phyloP scores from a whole-genome alignment of 2,329 filamentous ascomycete species.

The Nigrospora sphaerica region DNA sequence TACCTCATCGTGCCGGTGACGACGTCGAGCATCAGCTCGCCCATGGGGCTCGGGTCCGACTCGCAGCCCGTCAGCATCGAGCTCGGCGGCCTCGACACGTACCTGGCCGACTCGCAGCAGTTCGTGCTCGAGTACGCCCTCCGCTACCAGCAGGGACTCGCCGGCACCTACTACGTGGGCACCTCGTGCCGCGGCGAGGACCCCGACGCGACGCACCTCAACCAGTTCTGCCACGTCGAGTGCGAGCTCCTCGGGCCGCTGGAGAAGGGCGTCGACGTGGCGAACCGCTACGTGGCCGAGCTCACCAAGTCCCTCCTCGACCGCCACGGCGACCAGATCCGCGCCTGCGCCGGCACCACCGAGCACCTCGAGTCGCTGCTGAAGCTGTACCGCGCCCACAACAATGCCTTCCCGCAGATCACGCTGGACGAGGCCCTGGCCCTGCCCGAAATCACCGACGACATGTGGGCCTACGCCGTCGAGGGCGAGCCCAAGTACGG shows the following conservation, averaged over 20 bases:
- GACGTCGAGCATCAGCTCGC: neutral
- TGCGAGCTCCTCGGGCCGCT: neutral
- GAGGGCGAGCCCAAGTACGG: neutral
- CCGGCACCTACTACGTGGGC: neutral
- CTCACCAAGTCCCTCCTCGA: neutral
- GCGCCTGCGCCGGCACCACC: neutral
- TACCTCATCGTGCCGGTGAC: neutral
- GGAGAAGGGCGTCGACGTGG: neutral
- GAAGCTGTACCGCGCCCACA: neutral
- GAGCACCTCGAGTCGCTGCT: neutral
- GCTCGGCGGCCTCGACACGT: neutral
- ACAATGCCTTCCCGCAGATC: neutral
- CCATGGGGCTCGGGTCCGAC: neutral
- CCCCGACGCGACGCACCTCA: neutral
- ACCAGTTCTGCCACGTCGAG: neutral
- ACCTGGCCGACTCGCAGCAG: neutral
- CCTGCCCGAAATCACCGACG: neutral
- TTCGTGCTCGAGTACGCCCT: neutral
- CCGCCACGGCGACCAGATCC: neutral
- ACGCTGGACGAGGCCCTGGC: neutral
- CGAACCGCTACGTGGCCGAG: neutral
- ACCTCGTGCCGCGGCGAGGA: neutral
- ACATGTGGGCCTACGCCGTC: neutral
- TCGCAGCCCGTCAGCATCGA: neutral
- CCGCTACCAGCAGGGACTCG: neutral